Conservation (phyloP, 495 filamentous ascomycete species). For the Xylaria acuta region DNA sequence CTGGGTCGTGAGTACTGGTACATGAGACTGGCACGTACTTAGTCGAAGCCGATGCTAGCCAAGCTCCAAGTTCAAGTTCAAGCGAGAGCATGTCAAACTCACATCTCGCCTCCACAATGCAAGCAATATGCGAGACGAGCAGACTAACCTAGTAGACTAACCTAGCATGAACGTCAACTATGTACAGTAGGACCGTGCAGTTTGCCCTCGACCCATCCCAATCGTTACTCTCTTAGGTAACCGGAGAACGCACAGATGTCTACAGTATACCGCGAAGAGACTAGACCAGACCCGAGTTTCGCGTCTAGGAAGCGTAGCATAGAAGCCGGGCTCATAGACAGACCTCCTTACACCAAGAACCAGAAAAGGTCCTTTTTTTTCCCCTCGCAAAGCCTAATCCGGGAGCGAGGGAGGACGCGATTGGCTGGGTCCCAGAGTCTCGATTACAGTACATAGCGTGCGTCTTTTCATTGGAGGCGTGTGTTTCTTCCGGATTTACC, state of each 20-base stretch:
- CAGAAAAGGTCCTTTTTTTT: conserved; percentile 5
- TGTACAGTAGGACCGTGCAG: background rate
- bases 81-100: background rate
- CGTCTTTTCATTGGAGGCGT: conserved; percentile 22
- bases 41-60: background rate
- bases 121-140: background rate
- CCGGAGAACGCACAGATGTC: background rate
- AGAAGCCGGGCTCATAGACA: conserved; percentile 14
- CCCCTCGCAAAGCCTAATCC: conserved; percentile 11
- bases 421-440: background rate
- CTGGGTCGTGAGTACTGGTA: background rate
- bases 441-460: background rate
- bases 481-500: conserved; percentile 28
- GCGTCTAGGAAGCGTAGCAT: background rate
- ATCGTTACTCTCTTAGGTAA: background rate
- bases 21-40: background rate
- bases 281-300: background rate
- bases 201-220: background rate
- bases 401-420: background rate
- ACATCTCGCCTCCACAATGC: background rate
- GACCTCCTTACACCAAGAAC: conserved; percentile 4
- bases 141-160: background rate
- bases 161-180: background rate
- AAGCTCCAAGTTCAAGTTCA: background rate
- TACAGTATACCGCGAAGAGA: background rate